Percentiles rank a stretch among this genome's conserved stretches.
phyloP scores from a whole-genome alignment of 2,329 filamentous ascomycete species.

The Fusarium metavorans region DNA sequence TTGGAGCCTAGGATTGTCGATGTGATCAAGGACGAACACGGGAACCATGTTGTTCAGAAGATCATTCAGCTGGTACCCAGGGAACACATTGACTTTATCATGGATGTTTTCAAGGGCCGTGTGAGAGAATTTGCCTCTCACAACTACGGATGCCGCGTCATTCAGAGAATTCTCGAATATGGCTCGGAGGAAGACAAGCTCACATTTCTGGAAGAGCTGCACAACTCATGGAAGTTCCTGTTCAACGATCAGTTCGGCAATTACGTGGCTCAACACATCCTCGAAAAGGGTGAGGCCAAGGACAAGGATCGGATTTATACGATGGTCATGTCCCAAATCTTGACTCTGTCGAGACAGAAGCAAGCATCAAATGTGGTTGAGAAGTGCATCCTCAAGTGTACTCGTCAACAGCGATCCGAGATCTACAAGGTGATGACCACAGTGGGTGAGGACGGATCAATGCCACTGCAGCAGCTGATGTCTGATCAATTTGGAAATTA shows the following conservation, averaged over 20 bases:
- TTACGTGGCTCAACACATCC: slow-evolving; percentile 95
- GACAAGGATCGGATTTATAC: slow-evolving; percentile 80
- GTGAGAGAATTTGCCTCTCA: slow-evolving; percentile 82
- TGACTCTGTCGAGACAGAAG: slow-evolving; percentile 91
- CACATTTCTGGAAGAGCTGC: slow-evolving; percentile 82
- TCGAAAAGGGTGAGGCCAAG: slow-evolving; percentile 78
- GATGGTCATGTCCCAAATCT: slow-evolving; percentile 77
- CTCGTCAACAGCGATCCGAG: slow-evolving; percentile 73
- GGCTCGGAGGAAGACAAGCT: slow-evolving; percentile 78
- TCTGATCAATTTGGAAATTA: slow-evolving; percentile 96
- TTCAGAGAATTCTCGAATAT: slow-evolving; percentile 90
- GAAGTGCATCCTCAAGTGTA: slow-evolving; percentile 83
- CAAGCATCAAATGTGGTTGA: slow-evolving; percentile 98
- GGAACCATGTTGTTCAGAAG: slow-evolving; percentile 97
- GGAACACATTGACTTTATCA: slow-evolving; percentile 85
- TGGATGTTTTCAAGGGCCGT: slow-evolving; percentile 81
- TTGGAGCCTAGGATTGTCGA: slow-evolving; percentile 80
- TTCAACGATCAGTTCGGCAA: slow-evolving; percentile 94
- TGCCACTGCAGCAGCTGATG: slow-evolving; percentile 81
- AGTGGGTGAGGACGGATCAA: slow-evolving; percentile 72
- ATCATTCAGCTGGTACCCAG: slow-evolving; percentile 85
- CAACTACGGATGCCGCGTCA: slow-evolving; percentile 89
- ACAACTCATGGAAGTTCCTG: slow-evolving; percentile 76
- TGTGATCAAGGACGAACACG: slow-evolving; percentile 88
- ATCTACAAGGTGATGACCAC: slow-evolving; percentile 75